Conservation (phyloP, 1,284 basidiomycete genomes). For the Pseudozyma hubeiensis region DNA sequence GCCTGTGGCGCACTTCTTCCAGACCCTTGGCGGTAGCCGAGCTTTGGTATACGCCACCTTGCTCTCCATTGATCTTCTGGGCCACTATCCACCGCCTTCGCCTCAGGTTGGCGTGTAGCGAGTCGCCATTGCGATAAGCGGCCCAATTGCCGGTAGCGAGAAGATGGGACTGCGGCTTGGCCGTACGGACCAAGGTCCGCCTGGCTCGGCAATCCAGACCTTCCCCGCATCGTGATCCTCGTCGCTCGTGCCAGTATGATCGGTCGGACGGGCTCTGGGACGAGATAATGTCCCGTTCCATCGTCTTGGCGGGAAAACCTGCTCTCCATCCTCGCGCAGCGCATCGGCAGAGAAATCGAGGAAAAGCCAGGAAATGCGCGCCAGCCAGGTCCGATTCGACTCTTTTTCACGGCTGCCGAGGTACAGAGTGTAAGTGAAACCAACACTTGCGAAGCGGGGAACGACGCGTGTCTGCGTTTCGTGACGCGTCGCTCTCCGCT, state of each 20-base stretch:
- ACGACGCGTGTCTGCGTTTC: conserved; percentile 4
- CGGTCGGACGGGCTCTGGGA: too few relatives aligned
- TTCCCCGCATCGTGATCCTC: background rate
- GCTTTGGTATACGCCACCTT: background rate
- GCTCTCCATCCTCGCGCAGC: too few relatives aligned
- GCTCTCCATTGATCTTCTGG: background rate
- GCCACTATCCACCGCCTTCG: background rate
- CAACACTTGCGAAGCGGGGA: conserved; percentile 11
- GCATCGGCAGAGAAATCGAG: background rate
- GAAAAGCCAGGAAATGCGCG: background rate
- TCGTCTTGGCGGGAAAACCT: too few relatives aligned
- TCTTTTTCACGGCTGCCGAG: background rate
- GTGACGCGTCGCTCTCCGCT: conserved; percentile 5
- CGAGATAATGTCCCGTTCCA: too few relatives aligned
- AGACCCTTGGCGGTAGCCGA: background rate
- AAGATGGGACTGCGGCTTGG: background rate
- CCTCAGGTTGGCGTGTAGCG: background rate
- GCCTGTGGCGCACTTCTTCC: conserved; percentile 5
- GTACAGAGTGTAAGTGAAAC: conserved; percentile 4
- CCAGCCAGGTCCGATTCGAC: background rate
- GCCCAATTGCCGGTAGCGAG: background rate
- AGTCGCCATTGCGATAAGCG: conserved; percentile 2
- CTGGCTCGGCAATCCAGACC: background rate
- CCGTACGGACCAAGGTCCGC: background rate
- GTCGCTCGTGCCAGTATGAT: too few relatives aligned